phyloP scores from a whole-genome alignment of 2,329 filamentous ascomycete genomes.

The Pseudogymnoascus sp. region DNA sequence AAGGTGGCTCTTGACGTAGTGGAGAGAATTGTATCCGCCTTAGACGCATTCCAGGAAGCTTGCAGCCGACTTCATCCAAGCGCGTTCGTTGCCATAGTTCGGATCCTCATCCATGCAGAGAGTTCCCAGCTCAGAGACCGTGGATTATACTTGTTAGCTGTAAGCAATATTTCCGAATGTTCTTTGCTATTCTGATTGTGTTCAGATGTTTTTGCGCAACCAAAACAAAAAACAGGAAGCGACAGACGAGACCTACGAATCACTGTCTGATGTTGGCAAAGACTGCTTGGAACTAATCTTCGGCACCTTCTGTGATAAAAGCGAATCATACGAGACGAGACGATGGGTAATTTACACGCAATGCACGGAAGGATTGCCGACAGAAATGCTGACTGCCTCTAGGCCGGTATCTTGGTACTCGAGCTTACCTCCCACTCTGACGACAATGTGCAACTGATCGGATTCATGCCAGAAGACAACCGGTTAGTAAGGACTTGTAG shows the following conservation, averaged over 20 bases:
- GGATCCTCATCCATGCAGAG: neutral
- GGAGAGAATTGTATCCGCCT: neutral
- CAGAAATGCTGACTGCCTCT: neutral
- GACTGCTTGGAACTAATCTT: neutral
- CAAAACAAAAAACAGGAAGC: neutral
- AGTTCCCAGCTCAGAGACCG: neutral
- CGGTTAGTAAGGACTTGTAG: neutral
- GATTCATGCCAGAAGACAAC: neutral
- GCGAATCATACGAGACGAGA: neutral
- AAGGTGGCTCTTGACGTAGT: neutral
- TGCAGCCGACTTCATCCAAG: neutral
- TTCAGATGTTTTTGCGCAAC: neutral
- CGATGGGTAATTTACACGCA: neutral
- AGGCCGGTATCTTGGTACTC: neutral
- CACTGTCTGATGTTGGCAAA: neutral
- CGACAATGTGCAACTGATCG: neutral
- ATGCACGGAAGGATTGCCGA: neutral
- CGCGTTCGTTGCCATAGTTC: conserved; percentile 1
- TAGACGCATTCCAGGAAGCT: neutral
- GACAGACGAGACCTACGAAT: neutral
- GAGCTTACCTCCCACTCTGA: neutral
- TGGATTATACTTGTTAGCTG: neutral
- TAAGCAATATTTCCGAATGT: neutral
- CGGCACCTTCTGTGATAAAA: neutral
- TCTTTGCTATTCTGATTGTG: neutral